Percentiles rank a stretch among this genome's conserved stretches.
phyloP scores from a whole-genome alignment of 1,284 basidiomycete genomes.

The Mrakiaceae sp. region DNA sequence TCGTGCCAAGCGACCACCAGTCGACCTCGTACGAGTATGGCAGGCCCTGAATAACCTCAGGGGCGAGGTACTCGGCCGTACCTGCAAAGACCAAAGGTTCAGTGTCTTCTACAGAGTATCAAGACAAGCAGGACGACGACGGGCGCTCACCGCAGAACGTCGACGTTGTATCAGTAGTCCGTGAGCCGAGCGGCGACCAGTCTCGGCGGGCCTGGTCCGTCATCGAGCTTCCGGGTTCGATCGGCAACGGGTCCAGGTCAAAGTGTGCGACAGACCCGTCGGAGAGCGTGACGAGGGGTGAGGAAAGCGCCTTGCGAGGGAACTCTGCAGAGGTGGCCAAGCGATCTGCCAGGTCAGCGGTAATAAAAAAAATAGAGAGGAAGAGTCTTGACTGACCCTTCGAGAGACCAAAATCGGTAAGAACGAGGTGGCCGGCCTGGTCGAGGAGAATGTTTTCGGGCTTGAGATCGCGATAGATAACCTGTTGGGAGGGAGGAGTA shows the following conservation, averaged over 20 bases:
- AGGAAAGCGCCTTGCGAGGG: slow-evolving; percentile 40
- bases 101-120: neutral
- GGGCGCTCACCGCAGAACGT: slow-evolving; percentile 60
- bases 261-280: slow-evolving; percentile 9
- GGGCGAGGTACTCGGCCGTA: slow-evolving; percentile 82
- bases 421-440: slow-evolving; percentile 81
- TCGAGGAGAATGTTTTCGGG: slow-evolving; percentile 93
- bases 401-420: slow-evolving; percentile 89
- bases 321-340: slow-evolving; percentile 42
- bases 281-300: slow-evolving; percentile 22
- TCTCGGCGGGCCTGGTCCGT: slow-evolving; percentile 12
- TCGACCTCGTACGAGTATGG: slow-evolving; percentile 91
- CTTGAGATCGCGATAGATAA: slow-evolving; percentile 81
- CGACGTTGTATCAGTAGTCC: slow-evolving; percentile 48
- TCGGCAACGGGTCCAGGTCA: slow-evolving; percentile 38
- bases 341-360: neutral
- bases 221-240: too few species aligned
- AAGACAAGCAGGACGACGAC: too few species aligned
- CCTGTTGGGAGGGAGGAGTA: neutral
- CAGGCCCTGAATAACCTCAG: slow-evolving; percentile 82
- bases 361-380: neutral
- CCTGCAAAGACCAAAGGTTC: slow-evolving; percentile 19
- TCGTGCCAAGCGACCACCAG: slow-evolving; percentile 96
- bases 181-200: slow-evolving; percentile 3
- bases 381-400: slow-evolving; percentile 38